A percentile compares a stretch with the other conserved stretches of the same genome.
Conservation (phyloP, 352 stramenopile species). For the Phytophthora hybrid region DNA sequence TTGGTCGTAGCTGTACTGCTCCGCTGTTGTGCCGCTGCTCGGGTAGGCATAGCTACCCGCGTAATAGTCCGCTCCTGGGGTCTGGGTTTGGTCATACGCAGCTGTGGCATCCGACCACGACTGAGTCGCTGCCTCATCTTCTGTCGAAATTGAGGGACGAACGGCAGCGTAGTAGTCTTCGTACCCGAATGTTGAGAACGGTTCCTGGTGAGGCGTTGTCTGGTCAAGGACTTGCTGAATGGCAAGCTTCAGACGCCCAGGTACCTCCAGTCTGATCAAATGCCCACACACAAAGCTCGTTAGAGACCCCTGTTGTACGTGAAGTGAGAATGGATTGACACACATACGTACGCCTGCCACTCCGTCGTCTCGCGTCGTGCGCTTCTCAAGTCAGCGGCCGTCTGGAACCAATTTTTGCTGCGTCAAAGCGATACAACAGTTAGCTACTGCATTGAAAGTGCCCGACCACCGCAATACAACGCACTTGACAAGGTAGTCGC, state of each 20-base stretch:
- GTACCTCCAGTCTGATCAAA: conserved; percentile 53
- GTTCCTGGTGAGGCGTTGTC: conserved; percentile 13
- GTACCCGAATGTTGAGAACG: conserved; percentile 26
- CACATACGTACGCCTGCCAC: conserved; percentile 69
- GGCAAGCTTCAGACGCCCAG: conserved; percentile 66
- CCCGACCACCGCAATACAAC: neutral
- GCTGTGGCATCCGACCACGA: conserved; percentile 15
- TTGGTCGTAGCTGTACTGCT: conserved; percentile 13
- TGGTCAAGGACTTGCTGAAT: conserved; percentile 71
- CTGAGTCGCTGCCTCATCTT: conserved; percentile 15
- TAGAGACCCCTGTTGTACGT: neutral
- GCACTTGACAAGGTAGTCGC: conserved; percentile 71
- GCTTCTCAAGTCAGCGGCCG: conserved; percentile 58
- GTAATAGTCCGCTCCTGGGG: conserved; percentile 22
- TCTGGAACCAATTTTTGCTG: conserved; percentile 80
- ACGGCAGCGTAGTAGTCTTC: conserved; percentile 39
- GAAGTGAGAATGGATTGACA: neutral
- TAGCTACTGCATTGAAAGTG: neutral
- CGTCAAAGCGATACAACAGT: neutral
- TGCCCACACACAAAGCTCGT: neutral
- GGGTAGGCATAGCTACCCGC: conserved; percentile 26
- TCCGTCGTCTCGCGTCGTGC: conserved; percentile 48
- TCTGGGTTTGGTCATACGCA: conserved; percentile 18
- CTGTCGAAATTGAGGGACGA: conserved; percentile 22
- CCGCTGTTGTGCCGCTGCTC: neutral